Evolutionary conservation across 805 yeast species (phyloP).

Genomic region (Scheffersomyces ergatensis): DNA sequence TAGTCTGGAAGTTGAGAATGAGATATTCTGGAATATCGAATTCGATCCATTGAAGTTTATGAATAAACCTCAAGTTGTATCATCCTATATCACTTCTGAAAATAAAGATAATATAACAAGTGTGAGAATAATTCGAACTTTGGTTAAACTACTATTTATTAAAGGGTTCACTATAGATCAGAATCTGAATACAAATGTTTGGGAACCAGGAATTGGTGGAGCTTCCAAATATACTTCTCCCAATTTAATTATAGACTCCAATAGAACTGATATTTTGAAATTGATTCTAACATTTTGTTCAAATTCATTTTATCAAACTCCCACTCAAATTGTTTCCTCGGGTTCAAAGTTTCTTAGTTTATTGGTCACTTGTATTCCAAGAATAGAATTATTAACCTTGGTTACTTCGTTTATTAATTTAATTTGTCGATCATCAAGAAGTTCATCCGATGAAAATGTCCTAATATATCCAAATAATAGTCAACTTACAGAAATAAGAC

Average conservation of each 20-base stretch:
- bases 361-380: conserved; percentile 50
- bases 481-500: conserved; percentile 40
- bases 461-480: conserved; percentile 26
- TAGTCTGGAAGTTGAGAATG: conserved; percentile 18
- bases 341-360: conserved; percentile 66
- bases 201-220: conserved; percentile 82
- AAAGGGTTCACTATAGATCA: conserved; percentile 52
- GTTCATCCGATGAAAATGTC: conserved; percentile 42
- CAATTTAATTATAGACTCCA: conserved; percentile 46
- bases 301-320: conserved; percentile 51
- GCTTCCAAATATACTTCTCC: conserved; percentile 25
- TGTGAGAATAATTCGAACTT: conserved; percentile 8
- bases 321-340: conserved; percentile 36
- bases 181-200: conserved; percentile 29
- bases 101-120: conserved; percentile 5
- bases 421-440: conserved; percentile 49
- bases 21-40: conserved; percentile 21
- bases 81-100: not conserved
- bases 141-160: conserved; percentile 51
- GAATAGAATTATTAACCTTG: conserved; percentile 45
- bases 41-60: conserved; percentile 6
- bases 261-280: conserved; percentile 66
- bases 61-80: not conserved
- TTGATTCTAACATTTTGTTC: conserved; percentile 62
- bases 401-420: conserved; percentile 72